Evolutionary conservation across 2,329 filamentous ascomycete species (phyloP).

Genomic region (Fusarium neocosmosporiellum): DNA sequence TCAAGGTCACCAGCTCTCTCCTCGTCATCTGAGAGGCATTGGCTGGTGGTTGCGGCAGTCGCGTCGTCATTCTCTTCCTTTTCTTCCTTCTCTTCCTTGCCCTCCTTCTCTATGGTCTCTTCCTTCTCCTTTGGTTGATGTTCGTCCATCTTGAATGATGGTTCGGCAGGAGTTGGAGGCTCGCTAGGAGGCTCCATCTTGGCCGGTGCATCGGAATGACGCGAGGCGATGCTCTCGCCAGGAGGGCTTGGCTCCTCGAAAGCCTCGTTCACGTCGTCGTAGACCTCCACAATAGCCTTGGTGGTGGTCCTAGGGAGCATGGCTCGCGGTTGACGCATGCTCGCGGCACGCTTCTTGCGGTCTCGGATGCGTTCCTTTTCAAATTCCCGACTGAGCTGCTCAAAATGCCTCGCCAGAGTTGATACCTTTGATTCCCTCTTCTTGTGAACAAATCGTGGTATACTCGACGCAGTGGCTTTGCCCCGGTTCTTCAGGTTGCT

Average conservation of each 20-base stretch:
- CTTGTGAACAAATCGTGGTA: constrained; percentile 86
- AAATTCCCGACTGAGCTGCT: constrained; percentile 95
- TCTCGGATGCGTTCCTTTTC: constrained; percentile 93
- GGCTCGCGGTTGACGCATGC: constrained; percentile 78
- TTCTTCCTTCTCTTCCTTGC: constrained; percentile 41
- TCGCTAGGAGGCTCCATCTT: constrained; percentile 31
- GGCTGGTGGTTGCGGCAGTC: constrained; percentile 48
- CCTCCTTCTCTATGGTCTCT: constrained; percentile 24
- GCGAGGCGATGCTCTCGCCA: constrained; percentile 58
- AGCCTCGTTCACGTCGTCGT: constrained; percentile 91
- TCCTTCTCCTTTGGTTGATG: constrained; percentile 31
- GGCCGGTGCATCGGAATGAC: constrained; percentile 43
- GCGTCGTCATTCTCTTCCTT: constrained; percentile 46
- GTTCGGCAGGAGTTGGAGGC: constrained; percentile 41
- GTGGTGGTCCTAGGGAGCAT: constrained; percentile 88
- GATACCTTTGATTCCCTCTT: constrained; percentile 84
- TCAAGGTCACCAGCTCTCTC: constrained; percentile 78
- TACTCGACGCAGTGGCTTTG: constrained; percentile 76
- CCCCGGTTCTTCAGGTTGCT: constrained; percentile 70
- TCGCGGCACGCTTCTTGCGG: constrained; percentile 82
- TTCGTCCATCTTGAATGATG: constrained; percentile 36
- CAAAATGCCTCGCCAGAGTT: constrained; percentile 93
- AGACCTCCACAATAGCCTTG: constrained; percentile 96
- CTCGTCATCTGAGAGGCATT: constrained; percentile 77
- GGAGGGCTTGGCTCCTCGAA: constrained; percentile 77